Base-by-base conservation (phyloP, 2,329 filamentous ascomycete species). In the Botrytis porri region DNA sequence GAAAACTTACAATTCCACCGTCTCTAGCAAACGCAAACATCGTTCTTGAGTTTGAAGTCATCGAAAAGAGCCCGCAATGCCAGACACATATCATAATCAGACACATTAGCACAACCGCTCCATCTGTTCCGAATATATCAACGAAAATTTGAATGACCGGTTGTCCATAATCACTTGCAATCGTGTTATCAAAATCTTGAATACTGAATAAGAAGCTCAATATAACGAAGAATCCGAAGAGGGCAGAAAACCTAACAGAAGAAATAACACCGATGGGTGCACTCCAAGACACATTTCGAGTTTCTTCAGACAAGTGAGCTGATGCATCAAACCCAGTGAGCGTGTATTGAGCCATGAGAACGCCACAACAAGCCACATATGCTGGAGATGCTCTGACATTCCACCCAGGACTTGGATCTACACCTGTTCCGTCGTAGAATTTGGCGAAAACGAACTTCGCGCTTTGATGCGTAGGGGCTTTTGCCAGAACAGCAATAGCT, bases 221-320 rank as follows among this genome's bases (percentile, higher is more conserved):
- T 48, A 89, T 80, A n/a, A 88, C 85, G 76, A 88, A 88, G 78
- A 88, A 87, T n/a, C 87, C 87, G 77, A 89, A 89, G 29, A 88
- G 65, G 2, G 86, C 83, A 12, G 85, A 87, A 79, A 87, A 86
- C 6, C 85, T 85, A 35, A 89, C 86, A 0, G 86, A 88, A 51
- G 85, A 87, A 4, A 89, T 82, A 0, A 89, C 87, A 18, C 88
- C 88, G 39, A 89, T 85, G 0, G 88, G 88, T 0, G 88, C 88
- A 57, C 83, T 85, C 86, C 87, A 88, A 16, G 84, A 83, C 4
- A 88, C 88, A 35, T 86, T 87, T 29, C 83, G 82, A 0, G 87
- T 89, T 79, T 89, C 88, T 77, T 89, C 88, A 20, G 84, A 85
- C 22, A 89, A 79, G 78, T 89, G 88, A 0, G 88, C 88, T 7